Percentiles rank a stretch among this genome's conserved stretches.
Conservation (phyloP, 139 green algal species). For the Desmodesmus armatus region DNA sequence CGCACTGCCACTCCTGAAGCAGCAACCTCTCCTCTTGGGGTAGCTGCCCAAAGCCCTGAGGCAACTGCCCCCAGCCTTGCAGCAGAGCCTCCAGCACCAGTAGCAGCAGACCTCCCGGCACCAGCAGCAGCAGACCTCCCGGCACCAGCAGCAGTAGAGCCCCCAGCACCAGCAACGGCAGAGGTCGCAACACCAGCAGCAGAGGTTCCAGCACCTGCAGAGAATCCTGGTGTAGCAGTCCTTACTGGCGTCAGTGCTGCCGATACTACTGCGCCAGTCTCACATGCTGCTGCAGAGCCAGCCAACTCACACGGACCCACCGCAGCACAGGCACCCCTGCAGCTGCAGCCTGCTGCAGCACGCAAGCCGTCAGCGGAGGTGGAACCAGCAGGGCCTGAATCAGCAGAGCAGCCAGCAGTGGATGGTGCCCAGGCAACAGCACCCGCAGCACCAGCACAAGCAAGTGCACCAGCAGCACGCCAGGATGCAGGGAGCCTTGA, state of each 20-base stretch:
- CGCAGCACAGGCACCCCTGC: background rate
- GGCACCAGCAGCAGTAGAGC: background rate
- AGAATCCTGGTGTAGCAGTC: background rate
- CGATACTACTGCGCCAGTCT: no score
- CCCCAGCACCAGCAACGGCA: background rate
- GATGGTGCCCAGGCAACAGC: background rate
- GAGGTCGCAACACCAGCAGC: background rate
- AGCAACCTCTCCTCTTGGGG: background rate
- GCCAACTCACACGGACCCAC: no score
- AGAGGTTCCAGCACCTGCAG: background rate
- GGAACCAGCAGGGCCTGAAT: background rate
- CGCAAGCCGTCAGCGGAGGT: background rate
- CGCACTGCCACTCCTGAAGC: background rate
- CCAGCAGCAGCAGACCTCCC: background rate
- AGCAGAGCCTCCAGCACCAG: background rate
- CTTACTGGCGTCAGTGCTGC: background rate
- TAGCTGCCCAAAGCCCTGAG: background rate
- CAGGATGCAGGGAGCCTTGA: constrained; percentile 1
- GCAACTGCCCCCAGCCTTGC: background rate
- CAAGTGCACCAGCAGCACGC: background rate
- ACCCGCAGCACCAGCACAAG: background rate
- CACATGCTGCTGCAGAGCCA: no score
- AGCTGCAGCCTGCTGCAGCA: background rate
- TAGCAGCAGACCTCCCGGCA: background rate
- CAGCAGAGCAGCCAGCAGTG: background rate